phyloP scores from a whole-genome alignment of 495 filamentous ascomycete genomes.

The Podospora conica region DNA sequence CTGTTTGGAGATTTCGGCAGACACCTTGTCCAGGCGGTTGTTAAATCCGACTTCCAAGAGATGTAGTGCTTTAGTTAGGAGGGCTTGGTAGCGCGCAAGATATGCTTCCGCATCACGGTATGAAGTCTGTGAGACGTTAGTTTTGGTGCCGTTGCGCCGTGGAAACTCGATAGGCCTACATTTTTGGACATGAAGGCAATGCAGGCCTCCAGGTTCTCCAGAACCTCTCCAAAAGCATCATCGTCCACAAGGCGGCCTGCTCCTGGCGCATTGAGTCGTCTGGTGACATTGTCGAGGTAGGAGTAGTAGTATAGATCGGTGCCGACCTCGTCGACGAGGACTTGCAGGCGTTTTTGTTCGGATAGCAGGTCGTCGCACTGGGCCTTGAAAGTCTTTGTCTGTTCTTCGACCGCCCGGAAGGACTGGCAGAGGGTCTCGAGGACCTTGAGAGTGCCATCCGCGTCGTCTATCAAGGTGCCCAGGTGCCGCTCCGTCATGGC shows the following conservation, averaged over 20 bases:
- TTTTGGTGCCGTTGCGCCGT: constrained; percentile 11
- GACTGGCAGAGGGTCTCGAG: constrained; percentile 71
- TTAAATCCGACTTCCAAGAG: constrained; percentile 48
- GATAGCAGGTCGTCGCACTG: constrained; percentile 81
- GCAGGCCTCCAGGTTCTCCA: constrained; percentile 78
- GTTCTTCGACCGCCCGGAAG: constrained; percentile 78
- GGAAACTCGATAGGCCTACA: constrained; percentile 42
- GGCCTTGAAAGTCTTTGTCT: constrained; percentile 84
- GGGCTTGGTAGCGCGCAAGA: constrained; percentile 81
- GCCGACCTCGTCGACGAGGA: constrained; percentile 72
- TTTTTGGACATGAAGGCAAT: constrained; percentile 83
- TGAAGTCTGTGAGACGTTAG: constrained; percentile 49
- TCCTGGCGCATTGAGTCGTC: constrained; percentile 85
- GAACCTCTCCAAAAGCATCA: constrained; percentile 76
- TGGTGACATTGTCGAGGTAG: constrained; percentile 84
- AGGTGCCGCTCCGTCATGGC: constrained; percentile 72
- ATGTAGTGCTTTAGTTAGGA: constrained; percentile 54
- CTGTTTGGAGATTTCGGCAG: constrained; percentile 39
- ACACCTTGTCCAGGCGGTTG: constrained; percentile 39
- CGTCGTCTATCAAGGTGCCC: constrained; percentile 68
- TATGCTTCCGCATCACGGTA: constrained; percentile 86
- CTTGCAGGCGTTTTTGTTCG: constrained; percentile 69
- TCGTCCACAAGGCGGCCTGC: constrained; percentile 75
- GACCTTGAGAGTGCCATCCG: constrained; percentile 63
- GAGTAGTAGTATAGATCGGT: constrained; percentile 85